These are phyloP conservation scores for Saturnispora halmiae DNA, from an alignment of 805 yeast species.

Conservation along the genomic window DNA sequence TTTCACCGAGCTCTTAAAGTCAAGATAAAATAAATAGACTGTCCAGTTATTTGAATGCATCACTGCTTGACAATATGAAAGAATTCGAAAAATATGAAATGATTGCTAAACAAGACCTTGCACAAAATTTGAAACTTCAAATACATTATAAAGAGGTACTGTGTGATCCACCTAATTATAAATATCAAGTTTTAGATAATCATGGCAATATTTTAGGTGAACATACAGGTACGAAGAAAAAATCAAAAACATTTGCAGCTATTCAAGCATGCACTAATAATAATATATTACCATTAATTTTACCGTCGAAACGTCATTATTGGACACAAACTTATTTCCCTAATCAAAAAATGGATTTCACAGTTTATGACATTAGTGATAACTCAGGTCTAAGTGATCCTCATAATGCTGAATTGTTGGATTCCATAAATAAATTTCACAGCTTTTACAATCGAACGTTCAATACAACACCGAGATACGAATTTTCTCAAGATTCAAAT, in stretches of 20 bases:
- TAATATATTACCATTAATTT: background rate
- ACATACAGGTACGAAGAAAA: slow-evolving; percentile 7
- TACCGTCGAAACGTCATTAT: background rate
- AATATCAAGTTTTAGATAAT: background rate
- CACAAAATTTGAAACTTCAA: background rate
- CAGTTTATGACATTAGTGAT: background rate
- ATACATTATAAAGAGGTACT: background rate
- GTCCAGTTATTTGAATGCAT: too few species aligned
- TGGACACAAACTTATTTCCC: slow-evolving; percentile 6
- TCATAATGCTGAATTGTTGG: background rate
- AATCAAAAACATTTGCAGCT: slow-evolving; percentile 8
- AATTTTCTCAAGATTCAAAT: background rate
- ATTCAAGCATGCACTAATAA: slow-evolving; percentile 4
- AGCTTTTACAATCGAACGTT: background rate
- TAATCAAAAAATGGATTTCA: background rate
- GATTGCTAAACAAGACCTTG: slow-evolving; percentile 4
- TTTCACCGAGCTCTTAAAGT: too few species aligned
- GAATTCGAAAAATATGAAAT: background rate
- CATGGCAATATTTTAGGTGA: slow-evolving; percentile 1
- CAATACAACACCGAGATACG: background rate
- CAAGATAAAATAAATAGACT: too few species aligned
- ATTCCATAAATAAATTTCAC: background rate
- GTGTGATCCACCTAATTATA: background rate
- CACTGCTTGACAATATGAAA: background rate
- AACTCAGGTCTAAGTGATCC: background rate